Conservation (phyloP, 805 yeast species). For the Starmerella powellii region DNA sequence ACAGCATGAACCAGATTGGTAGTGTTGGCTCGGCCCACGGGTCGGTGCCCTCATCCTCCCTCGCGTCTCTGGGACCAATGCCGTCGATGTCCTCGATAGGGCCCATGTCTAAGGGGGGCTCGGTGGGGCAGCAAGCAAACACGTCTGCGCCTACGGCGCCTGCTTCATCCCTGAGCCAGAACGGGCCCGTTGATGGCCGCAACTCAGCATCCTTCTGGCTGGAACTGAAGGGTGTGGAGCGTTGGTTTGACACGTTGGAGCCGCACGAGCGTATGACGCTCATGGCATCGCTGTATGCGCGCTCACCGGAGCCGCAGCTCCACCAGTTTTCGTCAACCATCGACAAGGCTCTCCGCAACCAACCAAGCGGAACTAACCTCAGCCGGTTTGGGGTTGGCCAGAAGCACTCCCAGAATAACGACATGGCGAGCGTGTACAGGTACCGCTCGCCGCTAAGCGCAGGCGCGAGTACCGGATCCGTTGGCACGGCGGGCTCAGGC, state of each 20-base stretch:
- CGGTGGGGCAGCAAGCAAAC: not conserved
- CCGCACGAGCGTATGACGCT: conserved; percentile 32
- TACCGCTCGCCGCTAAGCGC: conserved; percentile 11
- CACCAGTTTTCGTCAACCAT: conserved; percentile 13
- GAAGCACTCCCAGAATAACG: not conserved
- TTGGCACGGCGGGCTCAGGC: not conserved
- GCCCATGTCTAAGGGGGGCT: not conserved
- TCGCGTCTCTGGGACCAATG: conserved; percentile 3
- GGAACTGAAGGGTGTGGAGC: conserved; percentile 27
- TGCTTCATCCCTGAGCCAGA: not conserved
- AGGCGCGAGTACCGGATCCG: not conserved
- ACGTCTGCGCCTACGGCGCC: too few species aligned
- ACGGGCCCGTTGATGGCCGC: conserved; percentile 1
- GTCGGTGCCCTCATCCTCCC: not conserved
- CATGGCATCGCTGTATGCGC: conserved; percentile 29
- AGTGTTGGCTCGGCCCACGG: not conserved
- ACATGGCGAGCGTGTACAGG: conserved; percentile 1
- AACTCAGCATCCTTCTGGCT: conserved; percentile 13
- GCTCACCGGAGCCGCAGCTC: conserved; percentile 19
- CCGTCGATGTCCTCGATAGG: not conserved
- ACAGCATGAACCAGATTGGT: not conserved
- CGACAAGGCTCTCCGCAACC: conserved; percentile 8
- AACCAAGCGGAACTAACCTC: conserved; percentile 10
- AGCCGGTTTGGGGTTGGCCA: conserved; percentile 18
- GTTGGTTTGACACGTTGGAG: conserved; percentile 32